A percentile compares a stretch with the other conserved stretches of the same genome.
phyloP scores from a whole-genome alignment of 1,284 basidiomycete genomes.

The Leccinum fallax region DNA sequence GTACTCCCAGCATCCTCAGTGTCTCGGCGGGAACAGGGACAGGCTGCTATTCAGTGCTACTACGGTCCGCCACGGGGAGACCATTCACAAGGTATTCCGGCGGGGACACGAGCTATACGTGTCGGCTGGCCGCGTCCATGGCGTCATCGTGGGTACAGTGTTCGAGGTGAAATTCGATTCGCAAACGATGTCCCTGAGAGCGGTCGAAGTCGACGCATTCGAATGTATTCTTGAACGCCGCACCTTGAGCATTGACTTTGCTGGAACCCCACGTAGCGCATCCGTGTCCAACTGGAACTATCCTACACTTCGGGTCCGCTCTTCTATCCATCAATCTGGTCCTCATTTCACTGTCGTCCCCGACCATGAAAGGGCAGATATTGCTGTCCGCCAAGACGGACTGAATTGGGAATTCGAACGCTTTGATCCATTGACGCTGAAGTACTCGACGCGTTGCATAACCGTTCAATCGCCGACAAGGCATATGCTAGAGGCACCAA shows the following conservation, averaged over 20 bases:
- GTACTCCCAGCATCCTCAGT: constrained; percentile 1
- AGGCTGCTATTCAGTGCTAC: neutral
- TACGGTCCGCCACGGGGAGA: neutral
- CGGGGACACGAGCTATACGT: neutral
- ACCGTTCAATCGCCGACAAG: neutral
- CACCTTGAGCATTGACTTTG: neutral
- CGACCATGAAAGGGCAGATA: neutral
- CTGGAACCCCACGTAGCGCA: neutral
- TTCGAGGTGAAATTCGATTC: neutral
- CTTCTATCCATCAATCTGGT: neutral
- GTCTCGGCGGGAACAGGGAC: neutral
- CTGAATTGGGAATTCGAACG: neutral
- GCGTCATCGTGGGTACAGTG: neutral
- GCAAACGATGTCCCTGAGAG: neutral
- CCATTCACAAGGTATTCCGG: neutral
- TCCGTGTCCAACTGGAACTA: constrained; percentile 1
- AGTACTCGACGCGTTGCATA: neutral
- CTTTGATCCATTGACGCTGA: neutral
- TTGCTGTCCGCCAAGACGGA: neutral
- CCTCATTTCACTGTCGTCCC: constrained; percentile 1
- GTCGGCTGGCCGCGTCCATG: constrained; percentile 2
- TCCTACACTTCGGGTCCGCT: neutral
- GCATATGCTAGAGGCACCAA: neutral
- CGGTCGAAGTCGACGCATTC: neutral
- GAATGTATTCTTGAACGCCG: neutral